A percentile compares a stretch with the other conserved stretches of the same genome.
Conservation (phyloP, 2,329 filamentous ascomycete genomes). For the Cryphonectria carpinicola region DNA sequence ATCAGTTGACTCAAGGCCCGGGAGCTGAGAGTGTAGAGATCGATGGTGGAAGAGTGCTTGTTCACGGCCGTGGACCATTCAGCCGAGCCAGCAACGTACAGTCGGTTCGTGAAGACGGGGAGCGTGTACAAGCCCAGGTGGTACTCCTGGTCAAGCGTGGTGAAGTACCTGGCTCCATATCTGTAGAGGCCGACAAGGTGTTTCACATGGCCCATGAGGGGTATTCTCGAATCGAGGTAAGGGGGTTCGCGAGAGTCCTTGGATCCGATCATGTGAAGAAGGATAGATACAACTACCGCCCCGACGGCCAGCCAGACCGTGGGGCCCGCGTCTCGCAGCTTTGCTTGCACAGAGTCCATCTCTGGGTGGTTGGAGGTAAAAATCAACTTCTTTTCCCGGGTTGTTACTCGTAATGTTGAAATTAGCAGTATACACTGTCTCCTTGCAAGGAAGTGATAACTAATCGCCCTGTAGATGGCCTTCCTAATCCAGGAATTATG, state of each 20-base stretch:
- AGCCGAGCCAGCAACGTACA: background rate
- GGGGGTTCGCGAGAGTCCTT: background rate
- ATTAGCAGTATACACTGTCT: background rate
- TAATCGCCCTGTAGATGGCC: background rate
- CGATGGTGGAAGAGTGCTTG: background rate
- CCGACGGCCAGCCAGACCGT: conserved; percentile 1
- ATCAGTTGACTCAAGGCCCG: background rate
- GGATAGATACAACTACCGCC: background rate
- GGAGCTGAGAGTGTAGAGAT: background rate
- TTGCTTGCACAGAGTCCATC: conserved; percentile 7
- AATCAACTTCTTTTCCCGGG: background rate
- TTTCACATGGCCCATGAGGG: background rate
- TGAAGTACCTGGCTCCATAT: conserved; percentile 4
- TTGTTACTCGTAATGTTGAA: no score
- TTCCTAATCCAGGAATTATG: background rate
- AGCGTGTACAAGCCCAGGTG: background rate
- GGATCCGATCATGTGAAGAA: background rate
- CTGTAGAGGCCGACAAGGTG: background rate
- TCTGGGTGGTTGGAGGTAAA: background rate
- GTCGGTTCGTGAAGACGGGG: background rate
- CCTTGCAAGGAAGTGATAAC: background rate
- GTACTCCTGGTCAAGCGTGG: background rate
- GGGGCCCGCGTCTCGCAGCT: conserved; percentile 3
- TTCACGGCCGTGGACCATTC: conserved; percentile 2
- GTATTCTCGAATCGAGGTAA: background rate